phyloP scores from a whole-genome alignment of 495 filamentous ascomycete genomes.

The Daldinia grandis region DNA sequence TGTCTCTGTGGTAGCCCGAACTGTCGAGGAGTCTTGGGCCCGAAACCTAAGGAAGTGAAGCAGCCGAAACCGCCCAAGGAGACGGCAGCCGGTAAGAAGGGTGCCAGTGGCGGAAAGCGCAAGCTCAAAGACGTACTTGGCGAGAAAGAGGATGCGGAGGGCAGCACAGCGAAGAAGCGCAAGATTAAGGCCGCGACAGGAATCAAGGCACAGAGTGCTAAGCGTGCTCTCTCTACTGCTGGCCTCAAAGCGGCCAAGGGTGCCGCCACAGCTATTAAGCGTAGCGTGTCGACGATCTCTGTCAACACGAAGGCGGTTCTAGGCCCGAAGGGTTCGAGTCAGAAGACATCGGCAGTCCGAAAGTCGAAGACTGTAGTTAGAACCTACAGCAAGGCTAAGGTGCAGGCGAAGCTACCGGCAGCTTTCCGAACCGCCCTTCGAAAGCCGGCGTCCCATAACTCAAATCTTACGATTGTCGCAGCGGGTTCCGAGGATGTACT shows the following conservation, averaged over 20 bases:
- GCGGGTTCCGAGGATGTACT: conserved; percentile 18
- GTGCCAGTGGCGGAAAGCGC: conserved; percentile 49
- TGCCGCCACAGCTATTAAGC: conserved; percentile 48
- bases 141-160: conserved; percentile 43
- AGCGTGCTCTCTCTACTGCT: conserved; percentile 37
- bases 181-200: conserved; percentile 51
- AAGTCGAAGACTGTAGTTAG: conserved; percentile 44
- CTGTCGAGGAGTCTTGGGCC: conserved; percentile 81
- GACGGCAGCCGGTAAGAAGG: conserved; percentile 43
- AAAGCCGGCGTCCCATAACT: conserved; percentile 39
- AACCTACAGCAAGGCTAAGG: conserved; percentile 45
- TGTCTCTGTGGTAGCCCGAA: conserved; percentile 81
- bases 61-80: conserved; percentile 50
- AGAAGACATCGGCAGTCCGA: conserved; percentile 36
- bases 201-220: conserved; percentile 45
- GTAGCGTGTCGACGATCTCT: conserved; percentile 50
- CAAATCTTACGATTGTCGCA: conserved; percentile 37
- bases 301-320: conserved; percentile 46
- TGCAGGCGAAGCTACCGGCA: conserved; percentile 32
- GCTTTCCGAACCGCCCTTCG: conserved; percentile 34
- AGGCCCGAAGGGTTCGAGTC: conserved; percentile 34
- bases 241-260: conserved; percentile 43
- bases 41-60: conserved; percentile 69
- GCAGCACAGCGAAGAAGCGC: conserved; percentile 49
- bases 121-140: conserved; percentile 53